A percentile compares a stretch with the other conserved stretches of the same genome.
Conservation (phyloP, 495 filamentous ascomycete genomes). For the Ascodesmis nigricans region DNA sequence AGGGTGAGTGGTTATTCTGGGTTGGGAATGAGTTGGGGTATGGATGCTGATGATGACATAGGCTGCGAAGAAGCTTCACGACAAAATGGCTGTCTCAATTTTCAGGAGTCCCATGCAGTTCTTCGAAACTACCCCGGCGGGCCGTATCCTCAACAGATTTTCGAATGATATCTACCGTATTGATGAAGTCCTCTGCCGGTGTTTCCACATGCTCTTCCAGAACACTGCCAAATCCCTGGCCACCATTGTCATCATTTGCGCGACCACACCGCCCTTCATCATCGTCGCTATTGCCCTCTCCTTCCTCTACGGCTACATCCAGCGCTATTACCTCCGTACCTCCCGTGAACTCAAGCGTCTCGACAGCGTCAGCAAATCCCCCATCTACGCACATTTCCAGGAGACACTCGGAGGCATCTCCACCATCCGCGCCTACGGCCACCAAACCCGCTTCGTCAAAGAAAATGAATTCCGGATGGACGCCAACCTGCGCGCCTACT, state of each 20-base stretch:
- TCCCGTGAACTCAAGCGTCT: slow-evolving; percentile 90
- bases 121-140: slow-evolving; percentile 96
- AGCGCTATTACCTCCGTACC: slow-evolving; percentile 89
- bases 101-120: slow-evolving; percentile 98
- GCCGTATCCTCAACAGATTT: slow-evolving; percentile 88
- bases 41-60: slow-evolving; percentile 20
- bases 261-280: slow-evolving; percentile 60
- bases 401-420: slow-evolving; percentile 86
- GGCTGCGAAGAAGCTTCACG: slow-evolving; percentile 88
- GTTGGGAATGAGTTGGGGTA: slow-evolving; percentile 1
- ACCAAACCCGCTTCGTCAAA: slow-evolving; percentile 62
- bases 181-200: slow-evolving; percentile 81
- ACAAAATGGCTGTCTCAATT: slow-evolving; percentile 93
- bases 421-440: slow-evolving; percentile 92
- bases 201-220: slow-evolving; percentile 84
- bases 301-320: slow-evolving; percentile 73
- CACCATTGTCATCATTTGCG: slow-evolving; percentile 66
- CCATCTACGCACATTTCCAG: slow-evolving; percentile 96
- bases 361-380: slow-evolving; percentile 84
- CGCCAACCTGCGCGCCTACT: slow-evolving; percentile 85
- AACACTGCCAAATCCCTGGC: slow-evolving; percentile 69
- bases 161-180: slow-evolving; percentile 77
- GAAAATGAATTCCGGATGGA: slow-evolving; percentile 99
- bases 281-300: slow-evolving; percentile 58
- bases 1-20: slow-evolving; percentile 35